Evolutionary conservation across 192 early-diverging fungal species (phyloP).

Genomic region (Backusella westeae): DNA sequence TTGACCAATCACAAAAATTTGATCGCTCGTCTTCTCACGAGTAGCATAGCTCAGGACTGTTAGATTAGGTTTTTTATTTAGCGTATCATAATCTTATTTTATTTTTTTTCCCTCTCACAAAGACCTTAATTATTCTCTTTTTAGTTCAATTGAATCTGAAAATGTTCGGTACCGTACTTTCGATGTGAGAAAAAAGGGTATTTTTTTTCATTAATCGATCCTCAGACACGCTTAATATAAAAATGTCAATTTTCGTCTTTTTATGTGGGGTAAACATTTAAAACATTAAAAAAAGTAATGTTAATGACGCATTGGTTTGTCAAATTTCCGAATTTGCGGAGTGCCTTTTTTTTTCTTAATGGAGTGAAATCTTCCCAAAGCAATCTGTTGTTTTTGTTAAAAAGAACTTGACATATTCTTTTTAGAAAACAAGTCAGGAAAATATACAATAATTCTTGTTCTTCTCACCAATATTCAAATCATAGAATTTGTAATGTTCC

Average conservation of each 20-base stretch:
- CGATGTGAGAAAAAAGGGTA: not conserved
- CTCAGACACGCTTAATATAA: not conserved
- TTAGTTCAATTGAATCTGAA: not conserved
- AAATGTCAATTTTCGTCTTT: not conserved
- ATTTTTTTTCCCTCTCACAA: not conserved
- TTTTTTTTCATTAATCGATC: not conserved
- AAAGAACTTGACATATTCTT: too few species aligned
- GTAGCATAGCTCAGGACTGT: not conserved
- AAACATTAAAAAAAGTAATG: not conserved
- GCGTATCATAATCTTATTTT: not conserved
- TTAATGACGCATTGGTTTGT: not conserved
- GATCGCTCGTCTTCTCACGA: not conserved
- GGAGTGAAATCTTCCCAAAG: not conserved
- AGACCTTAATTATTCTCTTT: not conserved
- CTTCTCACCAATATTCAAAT: too few species aligned
- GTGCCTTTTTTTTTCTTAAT: not conserved
- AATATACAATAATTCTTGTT: too few species aligned
- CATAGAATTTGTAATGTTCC: too few species aligned
- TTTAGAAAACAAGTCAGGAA: too few species aligned
- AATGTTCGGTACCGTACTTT: not conserved
- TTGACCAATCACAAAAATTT: not conserved
- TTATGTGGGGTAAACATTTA: constrained; percentile 4
- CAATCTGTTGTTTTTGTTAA: not conserved
- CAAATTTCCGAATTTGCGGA: not conserved
- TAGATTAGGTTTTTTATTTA: not conserved